Base-by-base conservation (phyloP, 306 rosid genomes). In the Quercus cerris region DNA sequence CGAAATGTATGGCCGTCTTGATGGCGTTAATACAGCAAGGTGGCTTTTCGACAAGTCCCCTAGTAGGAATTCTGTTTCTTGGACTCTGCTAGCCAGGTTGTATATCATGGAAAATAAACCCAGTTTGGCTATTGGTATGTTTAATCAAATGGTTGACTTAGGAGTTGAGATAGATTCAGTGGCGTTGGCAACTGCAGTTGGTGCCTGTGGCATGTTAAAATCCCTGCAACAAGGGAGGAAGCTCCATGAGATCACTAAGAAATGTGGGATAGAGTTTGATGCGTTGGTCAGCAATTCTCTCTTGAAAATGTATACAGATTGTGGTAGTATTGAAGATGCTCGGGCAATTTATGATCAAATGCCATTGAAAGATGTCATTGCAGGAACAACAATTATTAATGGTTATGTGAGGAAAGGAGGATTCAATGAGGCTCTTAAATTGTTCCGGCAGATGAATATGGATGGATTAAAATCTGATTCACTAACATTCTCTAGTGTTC, bases 31-130 rank as follows among this genome's bases (percentile, higher is more conserved):
- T 30, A 73, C 71, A 8, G 93, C 94, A 5, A 85, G 79, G 49
- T 66, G 81, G 75, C 55, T 92, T 20, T 83, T 85, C 33, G 89
- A 87, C 74, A 85, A 84, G 76, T 81, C 87, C 12, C 80, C 82
- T 49, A 31, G 18, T 3, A 61, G 44, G 81, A 89, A 87, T 67
- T 66, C 79, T 12, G 88, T 88, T 74, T 84, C 88, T 51, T 92
- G 97, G 94, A 92, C 97, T 6, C 63, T 92, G 74, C 82, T 92
- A 9, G 86, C 89, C 17, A 84, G 81, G 87, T 73, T 92, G 81
- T 87, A 85, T 68, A 30, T 90, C 27, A 78, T 4, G 62, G 68
- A 74, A 67, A 84, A 83, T 57, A 88, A 87, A 55, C 90, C 90
- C n/a, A 35, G 80, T 35, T 77, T 71, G 76, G 91, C 86, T 13